phyloP scores from a whole-genome alignment of 441 rosid genomes.

The Gossypium schwendimanii region DNA sequence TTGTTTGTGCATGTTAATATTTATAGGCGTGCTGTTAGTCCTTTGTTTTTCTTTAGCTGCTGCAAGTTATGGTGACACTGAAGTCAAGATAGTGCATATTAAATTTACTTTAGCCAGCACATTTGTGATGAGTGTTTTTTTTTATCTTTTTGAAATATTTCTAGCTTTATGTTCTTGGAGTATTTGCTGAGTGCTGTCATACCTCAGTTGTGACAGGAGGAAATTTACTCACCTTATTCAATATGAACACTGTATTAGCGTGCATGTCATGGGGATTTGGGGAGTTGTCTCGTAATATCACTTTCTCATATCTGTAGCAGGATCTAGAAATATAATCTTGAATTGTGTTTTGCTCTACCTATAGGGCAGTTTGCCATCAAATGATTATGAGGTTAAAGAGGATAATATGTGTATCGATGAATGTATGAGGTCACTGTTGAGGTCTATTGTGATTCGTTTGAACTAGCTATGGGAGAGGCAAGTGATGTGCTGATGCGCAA shows the following conservation, averaged over 20 bases:
- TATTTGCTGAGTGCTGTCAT: neutral
- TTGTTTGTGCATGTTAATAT: conserved; percentile 1
- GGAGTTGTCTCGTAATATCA: neutral
- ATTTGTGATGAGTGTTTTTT: neutral
- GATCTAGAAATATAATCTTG: neutral
- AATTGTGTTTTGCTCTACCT: neutral
- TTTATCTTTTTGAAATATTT: neutral
- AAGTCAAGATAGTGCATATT: neutral
- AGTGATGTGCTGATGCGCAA: neutral
- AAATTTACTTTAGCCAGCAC: neutral
- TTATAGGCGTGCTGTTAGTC: neutral
- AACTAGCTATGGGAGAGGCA: neutral
- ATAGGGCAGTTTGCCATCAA: neutral
- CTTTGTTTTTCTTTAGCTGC: neutral
- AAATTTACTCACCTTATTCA: neutral
- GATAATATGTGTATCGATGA: neutral
- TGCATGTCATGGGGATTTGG: neutral
- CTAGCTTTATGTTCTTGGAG: neutral
- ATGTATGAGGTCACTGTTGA: neutral
- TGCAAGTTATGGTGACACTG: neutral
- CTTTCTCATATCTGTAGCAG: neutral
- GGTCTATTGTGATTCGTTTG: neutral
- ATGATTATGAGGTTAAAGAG: neutral
- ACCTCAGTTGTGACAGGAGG: neutral
- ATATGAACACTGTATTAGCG: neutral